phyloP scores from a whole-genome alignment of 352 stramenopile genomes.

The Globisporangium ultimum region DNA sequence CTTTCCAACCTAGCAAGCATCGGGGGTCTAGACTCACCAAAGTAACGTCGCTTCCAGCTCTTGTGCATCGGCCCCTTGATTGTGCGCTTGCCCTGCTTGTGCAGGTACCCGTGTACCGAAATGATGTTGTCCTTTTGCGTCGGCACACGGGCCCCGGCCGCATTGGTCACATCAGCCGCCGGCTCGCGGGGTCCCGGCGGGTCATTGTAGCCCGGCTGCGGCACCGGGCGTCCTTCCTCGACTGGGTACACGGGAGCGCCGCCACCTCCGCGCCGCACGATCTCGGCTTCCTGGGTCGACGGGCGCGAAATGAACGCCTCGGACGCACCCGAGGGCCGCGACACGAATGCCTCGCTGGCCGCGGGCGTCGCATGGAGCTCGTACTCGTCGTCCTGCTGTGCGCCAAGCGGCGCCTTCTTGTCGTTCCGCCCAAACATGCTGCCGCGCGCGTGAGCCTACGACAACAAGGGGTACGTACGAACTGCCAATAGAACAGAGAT shows the following conservation, averaged over 20 bases:
- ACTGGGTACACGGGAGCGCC: neutral
- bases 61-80: constrained; percentile 88
- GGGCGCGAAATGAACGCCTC: constrained; percentile 15
- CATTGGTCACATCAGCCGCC: constrained; percentile 52
- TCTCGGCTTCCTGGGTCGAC: constrained; percentile 51
- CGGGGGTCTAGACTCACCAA: constrained; percentile 21
- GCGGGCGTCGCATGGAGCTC: constrained; percentile 63
- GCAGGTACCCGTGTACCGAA: constrained; percentile 85
- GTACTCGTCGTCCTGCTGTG: constrained; percentile 46
- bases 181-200: constrained; percentile 43
- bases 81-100: constrained; percentile 87
- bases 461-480: neutral
- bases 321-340: neutral
- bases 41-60: constrained; percentile 85
- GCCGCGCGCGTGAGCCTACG: neutral
- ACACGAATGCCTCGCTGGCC: constrained; percentile 31
- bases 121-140: constrained; percentile 68
- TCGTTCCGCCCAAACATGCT: constrained; percentile 54
- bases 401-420: constrained; percentile 35
- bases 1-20: too few relatives aligned
- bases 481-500: too few relatives aligned
- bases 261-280: constrained; percentile 38
- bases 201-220: constrained; percentile 30
- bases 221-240: constrained; percentile 22
- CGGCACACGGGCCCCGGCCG: constrained; percentile 14